Conservation (phyloP, 2,329 filamentous ascomycete genomes). For the Beauveria caledonica region DNA sequence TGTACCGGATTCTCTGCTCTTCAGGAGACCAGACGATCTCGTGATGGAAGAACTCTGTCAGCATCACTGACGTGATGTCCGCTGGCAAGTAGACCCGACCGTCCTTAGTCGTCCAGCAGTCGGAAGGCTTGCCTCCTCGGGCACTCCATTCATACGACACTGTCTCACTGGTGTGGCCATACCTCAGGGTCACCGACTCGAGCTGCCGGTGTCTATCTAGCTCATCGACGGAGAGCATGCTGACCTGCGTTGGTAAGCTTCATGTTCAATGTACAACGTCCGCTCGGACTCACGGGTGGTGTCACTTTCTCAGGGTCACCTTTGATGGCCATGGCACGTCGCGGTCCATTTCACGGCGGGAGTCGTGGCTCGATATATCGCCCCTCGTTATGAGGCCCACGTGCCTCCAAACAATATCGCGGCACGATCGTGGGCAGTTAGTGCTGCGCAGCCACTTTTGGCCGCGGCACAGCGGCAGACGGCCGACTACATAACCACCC, state of each 20-base stretch:
- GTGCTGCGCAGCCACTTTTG: background rate
- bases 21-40: background rate
- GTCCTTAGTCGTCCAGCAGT: background rate
- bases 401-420: too few relatives aligned
- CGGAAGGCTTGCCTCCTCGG: background rate
- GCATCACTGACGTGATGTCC: background rate
- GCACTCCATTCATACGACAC: background rate
- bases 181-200: background rate
- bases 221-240: background rate
- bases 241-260: background rate
- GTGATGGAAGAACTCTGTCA: background rate
- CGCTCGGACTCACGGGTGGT: background rate
- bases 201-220: background rate
- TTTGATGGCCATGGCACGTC: too few relatives aligned
- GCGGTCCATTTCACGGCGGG: too few relatives aligned
- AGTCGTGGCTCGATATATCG: too few relatives aligned
- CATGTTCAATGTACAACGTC: background rate
- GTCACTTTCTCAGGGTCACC: too few relatives aligned
- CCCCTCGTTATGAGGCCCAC: too few relatives aligned
- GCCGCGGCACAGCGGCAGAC: background rate
- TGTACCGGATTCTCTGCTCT: background rate
- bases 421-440: too few relatives aligned
- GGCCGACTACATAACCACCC: background rate
- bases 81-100: background rate
- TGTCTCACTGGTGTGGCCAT: background rate